Evolutionary conservation across 1,284 basidiomycete species (phyloP), one percentile per base, ranked within the genome.

Genomic region (Crocinoboletus sp.): DNA sequence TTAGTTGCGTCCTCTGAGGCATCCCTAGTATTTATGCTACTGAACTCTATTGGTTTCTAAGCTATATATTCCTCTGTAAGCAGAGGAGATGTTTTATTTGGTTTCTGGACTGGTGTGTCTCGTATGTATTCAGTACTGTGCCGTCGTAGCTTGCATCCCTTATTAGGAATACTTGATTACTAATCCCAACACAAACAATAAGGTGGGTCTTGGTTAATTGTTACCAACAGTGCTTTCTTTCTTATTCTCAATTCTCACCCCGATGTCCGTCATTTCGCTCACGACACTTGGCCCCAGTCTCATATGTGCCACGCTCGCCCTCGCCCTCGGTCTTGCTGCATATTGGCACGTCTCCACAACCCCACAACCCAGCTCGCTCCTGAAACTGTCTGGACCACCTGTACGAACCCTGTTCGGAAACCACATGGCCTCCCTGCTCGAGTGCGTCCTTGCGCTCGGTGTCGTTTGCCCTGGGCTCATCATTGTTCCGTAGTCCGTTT

Each of bases 341-440:
- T 63, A 62, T 38, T n/a, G n/a, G n/a, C 54, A 57, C 42, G 54
- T 65, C 16, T 54, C 73, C 28, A 57, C 78, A 29, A 57, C 63
- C 12, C 72, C 76, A 0, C 65, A 59, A 40, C 67, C 64, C 51
- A 81, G 80, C 53, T 73, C 81, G 11, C 66, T 85, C 17, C 65
- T 66, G 28, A 65, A 63, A 30, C 63, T 88, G 31, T 75, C 78
- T 30, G 83, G 84, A 17, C 84, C 84, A 11, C 74, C 76, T 1
- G 63, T 71, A 2, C 61, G 54, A 2, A 64, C 67, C 10, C 64
- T 74, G 48, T 73, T 84, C 42, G 70, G 64, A 19, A 75, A 73
- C 53, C 79, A 86, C 54, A 63, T 86, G 52, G 57, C 60, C 11
- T 58, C 68, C 24, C 68, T 84, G 1, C 70, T 85, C 43, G 74